Base-by-base conservation (phyloP, 495 filamentous ascomycete genomes). In the Penicillium daleae region DNA sequence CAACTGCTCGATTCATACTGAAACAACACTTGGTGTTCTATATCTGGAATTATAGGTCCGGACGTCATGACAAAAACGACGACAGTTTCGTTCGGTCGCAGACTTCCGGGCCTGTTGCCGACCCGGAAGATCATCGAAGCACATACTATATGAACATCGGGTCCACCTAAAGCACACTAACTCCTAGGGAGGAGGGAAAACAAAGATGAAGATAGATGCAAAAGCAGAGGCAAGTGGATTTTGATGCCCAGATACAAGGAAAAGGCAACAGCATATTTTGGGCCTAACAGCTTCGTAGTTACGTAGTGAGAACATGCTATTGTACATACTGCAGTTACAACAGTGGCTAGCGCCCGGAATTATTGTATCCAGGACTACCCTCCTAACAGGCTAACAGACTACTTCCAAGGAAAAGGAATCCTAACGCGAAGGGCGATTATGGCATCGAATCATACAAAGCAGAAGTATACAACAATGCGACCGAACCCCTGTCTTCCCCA, bases 361-460 rank as follows among this genome's bases (percentile, higher is more conserved):
- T 50, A 17, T 35, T 29, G 44, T 24, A 62, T 29, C 1, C 21
- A 40, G 48, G 21, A 24, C 42, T 15, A 46, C 21, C 19, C 2
- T n/a, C n/a, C n/a, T n/a, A n/a, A n/a, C n/a, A n/a, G n/a, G n/a
- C n/a, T n/a, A 40, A 37, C 6, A 40, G 26, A 15, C 13, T 37
- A 40, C 26, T 24, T 35, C 40, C 32, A 27, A 29, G 52, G 54
- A 57, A 63, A 15, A 31, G 60, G 32, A 33, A 51, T 55, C 64
- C 57, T 56, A 57, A 31, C 49, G 42, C 56, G 27, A 15, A 37
- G 17, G 6, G 39, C 33, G 57, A 67, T 27, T 32, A 54, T 59
- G 31, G 21, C 48, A 21, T 15, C 63, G n/a, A 59, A 64, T 59
- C 33, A 57, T 3, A 8, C 22, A 12, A 6, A 9, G 15, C 35